Evolutionary conservation across 345 rosid species (phyloP), one percentile per base, ranked within the genome.

Genomic region (Mallotus nudiflorus): DNA sequence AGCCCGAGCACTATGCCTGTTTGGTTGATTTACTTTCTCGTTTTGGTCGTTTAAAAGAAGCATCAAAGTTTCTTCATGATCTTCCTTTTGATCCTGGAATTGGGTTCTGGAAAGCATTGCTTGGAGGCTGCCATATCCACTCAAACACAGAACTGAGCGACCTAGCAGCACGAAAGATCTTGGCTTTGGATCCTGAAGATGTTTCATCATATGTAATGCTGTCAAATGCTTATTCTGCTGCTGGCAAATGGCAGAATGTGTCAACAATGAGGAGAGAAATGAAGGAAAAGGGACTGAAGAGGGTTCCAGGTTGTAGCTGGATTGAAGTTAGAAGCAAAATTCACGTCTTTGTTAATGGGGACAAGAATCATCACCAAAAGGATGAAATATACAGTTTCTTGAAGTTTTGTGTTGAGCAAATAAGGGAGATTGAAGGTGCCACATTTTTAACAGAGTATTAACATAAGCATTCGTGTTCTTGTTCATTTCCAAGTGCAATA

Each of bases 71-170:
- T 74, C 71, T 90, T 49, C 57, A 68, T n/a, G 71, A 75, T 51
- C 65, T 92, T 82, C 91, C 91, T 12, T 78, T 85, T 55, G 84
- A 86, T 48, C 95, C 93, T 0, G 98, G 96, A 50, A 75, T 90
- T 46, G 98, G 96, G 68, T 90, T 92, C 61, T 92, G 98, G 95
- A 90, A 90, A 65, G 93, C 96, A 59, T 75, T 89, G 68, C 96
- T 89, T 20, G 86, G 90, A n/a, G 98, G 98, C 59, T 90, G 96
- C 78, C 88, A 77, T 73, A 86, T 87, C 51, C 93, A 90, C 62
- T 85, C 86, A 22, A 92, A 90, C 65, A 67, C 55, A 58, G 78
- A 73, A 72, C 40, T 88, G 71, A 86, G 85, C 19, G 84, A 79
- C 28, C 48, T 90, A 49, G 96, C 86, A 0, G 87, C 93, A 6